Evolutionary conservation across 345 rosid genomes (phyloP), one percentile per base, ranked within the genome.

Genomic region (Populus alba): DNA sequence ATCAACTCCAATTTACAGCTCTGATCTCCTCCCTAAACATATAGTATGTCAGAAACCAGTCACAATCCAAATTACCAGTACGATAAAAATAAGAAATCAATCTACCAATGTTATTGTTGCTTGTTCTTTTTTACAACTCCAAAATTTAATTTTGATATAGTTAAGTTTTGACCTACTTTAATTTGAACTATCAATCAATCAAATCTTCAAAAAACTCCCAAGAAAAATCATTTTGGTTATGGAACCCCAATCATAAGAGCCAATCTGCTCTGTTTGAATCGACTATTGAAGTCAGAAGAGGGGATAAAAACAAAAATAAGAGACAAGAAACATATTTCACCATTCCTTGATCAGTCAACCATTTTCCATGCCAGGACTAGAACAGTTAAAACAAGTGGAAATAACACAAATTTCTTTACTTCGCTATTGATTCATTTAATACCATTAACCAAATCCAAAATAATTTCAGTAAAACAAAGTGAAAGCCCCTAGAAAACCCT

Each of bases 1-100:
- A 75, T 82, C 81, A 12, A 75, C 65, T 66, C 65, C 66, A 41
- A 68, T 61, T 51, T 15, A 55, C 31, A 66, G 13, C 41, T 15
- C 74, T 16, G 4, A 4, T 66, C 39, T 53, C 77, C 72, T 45
- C 70, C 67, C 74, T 66, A 7, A 2, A 33, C 23, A 39, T 18
- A 55, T 55, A 41, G 73, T 23, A 31, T 68, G 69, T 55, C 53
- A 72, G 72, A 72, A 69, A 76, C 47, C 13, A 80, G 23, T 16
- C 13, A 35, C 43, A 38, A 7, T 20, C 62, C 51, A 78, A 38
- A 33, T 67, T 33, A 41, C 45, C 68, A 51, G 15, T 12, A 31
- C 17, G 65, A 27, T 27, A 9, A 68, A 1, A 20, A 6, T 16
- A 18, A 25, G 17, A 71, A 33, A 41, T 27, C 41, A 62, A 61